Evolutionary conservation across 768 basidiomycete genomes (phyloP), one percentile per base, ranked within the genome.

Genomic region (Mycena polygramma): DNA sequence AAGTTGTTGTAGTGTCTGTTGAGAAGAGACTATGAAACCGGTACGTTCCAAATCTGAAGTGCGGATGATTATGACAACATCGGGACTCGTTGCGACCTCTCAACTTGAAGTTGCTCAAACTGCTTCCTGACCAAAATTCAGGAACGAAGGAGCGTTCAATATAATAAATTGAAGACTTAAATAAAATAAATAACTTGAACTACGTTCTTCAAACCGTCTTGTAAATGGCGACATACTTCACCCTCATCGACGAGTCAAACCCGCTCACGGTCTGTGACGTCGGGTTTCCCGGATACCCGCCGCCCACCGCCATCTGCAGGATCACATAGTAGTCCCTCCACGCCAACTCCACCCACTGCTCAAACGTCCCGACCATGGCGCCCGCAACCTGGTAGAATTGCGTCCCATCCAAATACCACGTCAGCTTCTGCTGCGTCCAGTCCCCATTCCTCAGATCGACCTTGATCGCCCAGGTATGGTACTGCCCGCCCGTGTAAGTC

Each of bases 381-480:
- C 63, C 63, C 0, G 52, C 43, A 46, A 65, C 53, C 36, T 22
- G 36, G 43, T 65, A 55, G 22, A 9, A 49, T 20, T n/a, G n/a
- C n/a, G 48, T 14, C 22, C 53, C 63, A 55, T 65, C 63, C 39
- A 65, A 30, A 20, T 43, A 65, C 39, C 51, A 65, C 36, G 19
- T 41, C 22, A 65, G 13, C 52, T 36, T 43, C 45, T 65, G 63
- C 63, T 65, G 35, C 15, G 63, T 65, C 63, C 63, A 65, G 35
- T 65, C 63, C 13, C 39, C 4, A 19, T 57, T 65, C 46, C 63
- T 19, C 20, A 20, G 15, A 26, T 65, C 63, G 26, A 65, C 63
- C 63, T 57, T 57, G 37, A 65, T 26, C 51, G 63, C 63, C 63
- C 63, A 65, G n/a, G 53, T 65, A 30, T 57, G 52, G 54, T 65